Evolutionary conservation across 495 filamentous ascomycete species (phyloP), one percentile per base, ranked within the genome.

Genomic region (Penicillium roqueforti): DNA sequence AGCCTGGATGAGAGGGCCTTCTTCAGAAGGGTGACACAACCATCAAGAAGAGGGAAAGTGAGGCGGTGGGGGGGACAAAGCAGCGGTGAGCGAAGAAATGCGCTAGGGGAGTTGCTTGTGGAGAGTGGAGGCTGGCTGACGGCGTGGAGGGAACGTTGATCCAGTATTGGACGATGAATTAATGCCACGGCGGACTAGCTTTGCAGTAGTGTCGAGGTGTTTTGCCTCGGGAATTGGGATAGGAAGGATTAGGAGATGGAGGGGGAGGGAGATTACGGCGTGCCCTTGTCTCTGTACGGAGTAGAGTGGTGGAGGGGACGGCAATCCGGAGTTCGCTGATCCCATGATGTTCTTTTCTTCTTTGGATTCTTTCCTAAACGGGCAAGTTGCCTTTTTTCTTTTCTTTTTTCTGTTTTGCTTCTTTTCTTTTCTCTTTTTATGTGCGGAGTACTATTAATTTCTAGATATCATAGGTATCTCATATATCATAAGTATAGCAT

Each of bases 31-130:
- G 54, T 34, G 48, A 65, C 61, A 67, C 61, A 50, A 55, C 49
- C 56, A 50, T 50, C 22, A 60, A 58, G 58, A 53, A 40, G 59
- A 41, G 54, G 62, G 62, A 61, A 59, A 58, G 61, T 61, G 68
- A 72, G 66, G 66, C 65, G 65, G 66, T 68, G 66, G 74, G 71
- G 65, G 71, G 67, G 56, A 59, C 72, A 73, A 77, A 77, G 71
- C 73, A 74, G 74, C 74, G 74, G 74, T 77, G 73, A 76, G 68
- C 29, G 55, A 55, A 54, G 59, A 66, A 64, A 69, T 69, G 67
- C 73, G 68, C 68, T 73, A 74, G 66, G 68, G 63, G 62, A 65
- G 51, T 51, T 67, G 51, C 48, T 43, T 66, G 52, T 53, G 55
- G 55, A 55, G 51, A 58, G 60, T 62, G 68, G 65, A 62, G 66